Percentiles rank a stretch among this genome's conserved stretches.
Evolutionary conservation across 2,329 filamentous ascomycete genomes (phyloP).

Genomic region (Hymenotorrendiella dingleyae): DNA sequence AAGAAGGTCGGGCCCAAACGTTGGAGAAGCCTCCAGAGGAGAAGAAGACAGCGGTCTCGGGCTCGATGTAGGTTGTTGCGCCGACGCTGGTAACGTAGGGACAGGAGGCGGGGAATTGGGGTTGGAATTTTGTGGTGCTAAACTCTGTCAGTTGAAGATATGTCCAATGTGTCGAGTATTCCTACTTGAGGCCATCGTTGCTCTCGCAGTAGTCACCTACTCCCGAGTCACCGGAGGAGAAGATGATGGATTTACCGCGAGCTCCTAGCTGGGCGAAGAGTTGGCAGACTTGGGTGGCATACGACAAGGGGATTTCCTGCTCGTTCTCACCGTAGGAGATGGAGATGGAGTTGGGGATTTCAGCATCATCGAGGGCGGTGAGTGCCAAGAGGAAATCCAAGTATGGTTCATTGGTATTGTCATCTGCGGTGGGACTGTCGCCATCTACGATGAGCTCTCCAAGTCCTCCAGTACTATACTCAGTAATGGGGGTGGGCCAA

Average conservation of each 20-base stretch:
- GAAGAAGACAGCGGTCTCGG: conserved; percentile 37
- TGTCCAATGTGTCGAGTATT: too few species aligned
- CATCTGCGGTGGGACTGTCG: conserved; percentile 30
- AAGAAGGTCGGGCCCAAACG: conserved; percentile 40
- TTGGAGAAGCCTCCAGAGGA: conserved; percentile 49
- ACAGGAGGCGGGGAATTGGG: conserved; percentile 49
- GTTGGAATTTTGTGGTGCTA: conserved; percentile 47
- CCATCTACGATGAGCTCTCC: conserved; percentile 46
- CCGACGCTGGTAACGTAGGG: conserved; percentile 29
- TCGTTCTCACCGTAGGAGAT: conserved; percentile 57
- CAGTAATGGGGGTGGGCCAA: conserved; percentile 37
- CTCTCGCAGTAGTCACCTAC: conserved; percentile 40
- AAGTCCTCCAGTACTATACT: conserved; percentile 41
- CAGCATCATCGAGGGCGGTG: conserved; percentile 44
- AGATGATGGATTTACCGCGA: conserved; percentile 48
- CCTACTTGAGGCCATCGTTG: conserved; percentile 56
- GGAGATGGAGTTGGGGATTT: conserved; percentile 50
- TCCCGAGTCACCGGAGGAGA: conserved; percentile 43
- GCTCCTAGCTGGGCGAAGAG: conserved; percentile 48
- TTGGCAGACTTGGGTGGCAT: conserved; percentile 48
- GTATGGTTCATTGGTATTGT: conserved; percentile 61
- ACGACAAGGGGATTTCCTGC: conserved; percentile 45
- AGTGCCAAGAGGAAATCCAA: conserved; percentile 49
- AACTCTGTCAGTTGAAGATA: too few species aligned
- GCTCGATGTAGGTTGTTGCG: conserved; percentile 18